Evolutionary conservation across 2,329 filamentous ascomycete genomes (phyloP).

Genomic region (Ascochyta rabiei): DNA sequence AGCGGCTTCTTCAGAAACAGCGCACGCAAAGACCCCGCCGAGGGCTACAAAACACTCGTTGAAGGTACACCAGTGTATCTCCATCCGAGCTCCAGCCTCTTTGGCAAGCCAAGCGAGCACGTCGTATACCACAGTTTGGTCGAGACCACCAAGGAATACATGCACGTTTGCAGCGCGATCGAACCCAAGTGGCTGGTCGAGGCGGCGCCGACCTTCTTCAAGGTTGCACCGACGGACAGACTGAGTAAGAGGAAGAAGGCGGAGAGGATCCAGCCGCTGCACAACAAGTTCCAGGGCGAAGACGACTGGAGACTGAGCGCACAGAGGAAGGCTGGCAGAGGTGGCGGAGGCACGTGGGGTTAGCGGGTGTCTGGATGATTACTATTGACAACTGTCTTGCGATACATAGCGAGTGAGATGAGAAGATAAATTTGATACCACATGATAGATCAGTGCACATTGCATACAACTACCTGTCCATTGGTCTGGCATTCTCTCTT

Average conservation of each 20-base stretch:
- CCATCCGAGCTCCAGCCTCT: slow-evolving; percentile 88
- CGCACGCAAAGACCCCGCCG: slow-evolving; percentile 91
- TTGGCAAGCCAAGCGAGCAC: slow-evolving; percentile 95
- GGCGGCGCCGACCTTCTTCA: slow-evolving; percentile 98
- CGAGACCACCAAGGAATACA: slow-evolving; percentile 95
- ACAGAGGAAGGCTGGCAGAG: slow-evolving; percentile 82
- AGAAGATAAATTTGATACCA: not conserved
- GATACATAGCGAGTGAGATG: not conserved
- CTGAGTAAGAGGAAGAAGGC: slow-evolving; percentile 91
- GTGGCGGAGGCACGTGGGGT: slow-evolving; percentile 94
- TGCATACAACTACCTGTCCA: not conserved
- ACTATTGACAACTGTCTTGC: too few relatives aligned
- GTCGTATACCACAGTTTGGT: slow-evolving; percentile 93
- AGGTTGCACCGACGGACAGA: slow-evolving; percentile 85
- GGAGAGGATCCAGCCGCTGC: slow-evolving; percentile 92
- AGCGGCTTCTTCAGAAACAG: slow-evolving; percentile 94
- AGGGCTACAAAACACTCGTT: slow-evolving; percentile 96
- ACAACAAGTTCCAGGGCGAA: slow-evolving; percentile 89
- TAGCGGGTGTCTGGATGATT: slow-evolving; percentile 44
- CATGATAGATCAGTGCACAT: not conserved
- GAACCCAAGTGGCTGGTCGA: slow-evolving; percentile 95
- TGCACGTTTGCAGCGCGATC: slow-evolving; percentile 91
- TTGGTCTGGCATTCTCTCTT: not conserved
- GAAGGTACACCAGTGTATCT: slow-evolving; percentile 95
- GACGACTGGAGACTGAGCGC: slow-evolving; percentile 95